These are phyloP conservation scores for Collybia nuda DNA, from an alignment of 768 basidiomycete species.

Conservation along the genomic window DNA sequence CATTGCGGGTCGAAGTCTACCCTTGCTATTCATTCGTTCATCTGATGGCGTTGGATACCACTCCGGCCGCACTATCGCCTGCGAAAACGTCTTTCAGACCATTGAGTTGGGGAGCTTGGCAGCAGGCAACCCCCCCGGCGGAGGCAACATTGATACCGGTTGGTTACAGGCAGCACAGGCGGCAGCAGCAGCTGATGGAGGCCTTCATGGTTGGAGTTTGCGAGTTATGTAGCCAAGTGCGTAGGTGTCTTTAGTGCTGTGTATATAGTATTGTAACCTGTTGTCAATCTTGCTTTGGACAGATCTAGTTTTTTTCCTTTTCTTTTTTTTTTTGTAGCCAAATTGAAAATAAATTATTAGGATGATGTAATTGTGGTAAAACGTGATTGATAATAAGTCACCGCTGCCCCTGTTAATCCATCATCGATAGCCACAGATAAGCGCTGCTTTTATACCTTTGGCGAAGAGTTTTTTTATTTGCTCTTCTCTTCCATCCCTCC, in stretches of 20 bases:
- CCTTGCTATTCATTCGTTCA: slow-evolving; percentile 78
- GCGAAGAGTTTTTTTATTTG: slow-evolving; percentile 10
- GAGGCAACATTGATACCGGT: slow-evolving; percentile 52
- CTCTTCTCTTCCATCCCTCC: slow-evolving; percentile 18
- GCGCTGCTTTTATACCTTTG: slow-evolving; percentile 2
- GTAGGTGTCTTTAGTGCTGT: slow-evolving; percentile 6
- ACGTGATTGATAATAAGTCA: background rate
- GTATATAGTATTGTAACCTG: slow-evolving; percentile 29
- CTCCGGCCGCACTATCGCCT: slow-evolving; percentile 80
- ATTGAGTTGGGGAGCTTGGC: slow-evolving; percentile 60
- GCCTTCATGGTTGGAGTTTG: slow-evolving; percentile 76
- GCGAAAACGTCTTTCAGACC: slow-evolving; percentile 75
- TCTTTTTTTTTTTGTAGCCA: background rate
- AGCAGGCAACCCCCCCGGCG: slow-evolving; percentile 40
- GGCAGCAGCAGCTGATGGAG: slow-evolving; percentile 63
- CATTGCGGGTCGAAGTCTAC: slow-evolving; percentile 70
- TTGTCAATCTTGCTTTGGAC: slow-evolving; percentile 40
- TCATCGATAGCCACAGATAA: slow-evolving; percentile 15
- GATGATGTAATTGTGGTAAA: background rate
- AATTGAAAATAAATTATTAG: background rate
- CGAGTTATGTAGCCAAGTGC: slow-evolving; percentile 63
- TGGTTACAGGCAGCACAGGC: slow-evolving; percentile 79
- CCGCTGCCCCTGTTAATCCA: background rate
- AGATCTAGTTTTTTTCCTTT: background rate
- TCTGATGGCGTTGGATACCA: slow-evolving; percentile 88